Percentiles rank a stretch among this genome's conserved stretches.
These are phyloP conservation scores for Bruguiera hainesii DNA, from an alignment of 441 rosid genomes.

Conservation along the genomic window DNA sequence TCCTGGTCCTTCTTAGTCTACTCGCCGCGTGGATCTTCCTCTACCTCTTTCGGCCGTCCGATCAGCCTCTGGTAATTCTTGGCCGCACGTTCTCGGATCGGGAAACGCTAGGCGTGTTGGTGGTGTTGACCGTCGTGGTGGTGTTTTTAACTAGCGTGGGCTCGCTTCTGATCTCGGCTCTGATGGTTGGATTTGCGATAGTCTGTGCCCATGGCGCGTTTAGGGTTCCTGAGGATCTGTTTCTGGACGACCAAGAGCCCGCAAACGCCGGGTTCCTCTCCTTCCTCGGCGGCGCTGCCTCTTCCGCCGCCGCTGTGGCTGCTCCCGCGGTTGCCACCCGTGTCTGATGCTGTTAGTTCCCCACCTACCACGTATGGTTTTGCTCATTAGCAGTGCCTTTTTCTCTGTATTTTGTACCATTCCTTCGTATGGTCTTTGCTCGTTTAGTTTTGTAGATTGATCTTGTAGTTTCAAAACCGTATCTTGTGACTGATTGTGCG, in stretches of 20 bases:
- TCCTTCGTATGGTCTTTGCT: neutral
- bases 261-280: conserved; percentile 51
- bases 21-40: conserved; percentile 59
- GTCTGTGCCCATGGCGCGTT: conserved; percentile 71
- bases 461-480: too few species aligned
- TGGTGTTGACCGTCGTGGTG: conserved; percentile 50
- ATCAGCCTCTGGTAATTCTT: conserved; percentile 50
- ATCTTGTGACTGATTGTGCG: too few species aligned
- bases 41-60: conserved; percentile 63
- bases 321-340: conserved; percentile 50
- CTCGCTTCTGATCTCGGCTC: conserved; percentile 55
- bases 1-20: conserved; percentile 52
- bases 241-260: conserved; percentile 67
- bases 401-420: neutral
- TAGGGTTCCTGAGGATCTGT: conserved; percentile 70
- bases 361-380: too few species aligned
- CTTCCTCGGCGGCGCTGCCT: conserved; percentile 55
- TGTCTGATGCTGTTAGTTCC: conserved; percentile 24
- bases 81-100: conserved; percentile 68
- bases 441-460: too few species aligned
- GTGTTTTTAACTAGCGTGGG: conserved; percentile 75
- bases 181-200: conserved; percentile 57
- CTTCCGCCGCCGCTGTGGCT: conserved; percentile 49
- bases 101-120: conserved; percentile 54
- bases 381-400: neutral